Percentiles rank a stretch among this genome's conserved stretches.
Conservation (phyloP, 805 yeast genomes). For the Phaffomyces antillensis region DNA sequence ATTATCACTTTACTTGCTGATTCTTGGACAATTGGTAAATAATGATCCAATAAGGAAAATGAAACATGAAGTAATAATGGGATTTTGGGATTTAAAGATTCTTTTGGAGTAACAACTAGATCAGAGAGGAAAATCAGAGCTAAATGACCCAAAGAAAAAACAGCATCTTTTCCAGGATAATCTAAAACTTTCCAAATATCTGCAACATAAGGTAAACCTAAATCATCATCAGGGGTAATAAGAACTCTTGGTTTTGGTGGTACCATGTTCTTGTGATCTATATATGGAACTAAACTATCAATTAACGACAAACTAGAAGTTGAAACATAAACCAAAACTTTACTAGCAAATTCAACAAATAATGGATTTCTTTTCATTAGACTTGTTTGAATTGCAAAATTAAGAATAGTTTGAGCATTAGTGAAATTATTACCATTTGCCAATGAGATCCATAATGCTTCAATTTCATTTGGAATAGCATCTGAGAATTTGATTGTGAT, state of each 20-base stretch:
- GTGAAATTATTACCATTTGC: constrained; percentile 62
- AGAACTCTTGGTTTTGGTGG: constrained; percentile 45
- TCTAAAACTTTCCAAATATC: constrained; percentile 54
- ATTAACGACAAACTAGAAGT: constrained; percentile 44
- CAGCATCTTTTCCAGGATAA: constrained; percentile 55
- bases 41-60: constrained; percentile 81
- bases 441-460: constrained; percentile 93
- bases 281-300: constrained; percentile 57
- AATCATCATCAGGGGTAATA: constrained; percentile 27
- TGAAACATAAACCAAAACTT: constrained; percentile 73
- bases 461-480: constrained; percentile 76
- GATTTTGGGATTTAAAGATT: constrained; percentile 49
- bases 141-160: constrained; percentile 82
- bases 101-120: constrained; percentile 59
- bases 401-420: constrained; percentile 68
- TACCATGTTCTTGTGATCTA: constrained; percentile 86
- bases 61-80: constrained; percentile 76
- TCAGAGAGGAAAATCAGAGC: constrained; percentile 84
- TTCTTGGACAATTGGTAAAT: constrained; percentile 72
- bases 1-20: constrained; percentile 74
- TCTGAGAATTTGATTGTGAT: constrained; percentile 75
- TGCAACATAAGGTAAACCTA: constrained; percentile 67
- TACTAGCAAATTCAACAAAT: constrained; percentile 74
- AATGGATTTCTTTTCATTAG: constrained; percentile 61
- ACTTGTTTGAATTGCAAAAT: constrained; percentile 61